Conservation (phyloP, 2,329 filamentous ascomycete genomes). For the Oidium heveae region DNA sequence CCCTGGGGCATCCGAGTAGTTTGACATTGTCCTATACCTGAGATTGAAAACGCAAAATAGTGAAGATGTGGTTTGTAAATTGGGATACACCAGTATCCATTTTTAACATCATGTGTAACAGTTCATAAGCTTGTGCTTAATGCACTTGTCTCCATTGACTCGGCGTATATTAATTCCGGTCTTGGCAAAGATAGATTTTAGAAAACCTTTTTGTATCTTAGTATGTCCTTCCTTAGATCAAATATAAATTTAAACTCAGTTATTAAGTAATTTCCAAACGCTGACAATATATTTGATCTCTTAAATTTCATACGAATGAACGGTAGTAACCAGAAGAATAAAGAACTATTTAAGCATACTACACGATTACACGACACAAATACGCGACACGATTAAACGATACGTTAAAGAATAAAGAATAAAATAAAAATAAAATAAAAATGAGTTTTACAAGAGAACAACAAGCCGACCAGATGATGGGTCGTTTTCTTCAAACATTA, state of each 20-base stretch:
- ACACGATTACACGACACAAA: background rate
- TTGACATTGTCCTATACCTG: background rate
- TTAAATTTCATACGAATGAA: background rate
- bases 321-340: background rate
- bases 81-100: conserved; percentile 1
- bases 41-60: no score
- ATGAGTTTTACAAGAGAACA: background rate
- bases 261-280: background rate
- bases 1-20: background rate
- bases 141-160: no score
- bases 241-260: background rate
- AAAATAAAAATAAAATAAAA: background rate
- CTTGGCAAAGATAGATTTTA: no score
- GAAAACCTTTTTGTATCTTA: no score
- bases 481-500: background rate
- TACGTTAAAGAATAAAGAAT: background rate
- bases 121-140: no score
- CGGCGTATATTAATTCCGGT: no score
- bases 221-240: background rate
- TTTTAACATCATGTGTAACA: conserved; percentile 1
- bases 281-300: background rate
- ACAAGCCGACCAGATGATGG: background rate
- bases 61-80: background rate
- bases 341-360: background rate
- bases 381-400: background rate